phyloP scores from a whole-genome alignment of 306 rosid genomes.

The Vigna mungo region DNA sequence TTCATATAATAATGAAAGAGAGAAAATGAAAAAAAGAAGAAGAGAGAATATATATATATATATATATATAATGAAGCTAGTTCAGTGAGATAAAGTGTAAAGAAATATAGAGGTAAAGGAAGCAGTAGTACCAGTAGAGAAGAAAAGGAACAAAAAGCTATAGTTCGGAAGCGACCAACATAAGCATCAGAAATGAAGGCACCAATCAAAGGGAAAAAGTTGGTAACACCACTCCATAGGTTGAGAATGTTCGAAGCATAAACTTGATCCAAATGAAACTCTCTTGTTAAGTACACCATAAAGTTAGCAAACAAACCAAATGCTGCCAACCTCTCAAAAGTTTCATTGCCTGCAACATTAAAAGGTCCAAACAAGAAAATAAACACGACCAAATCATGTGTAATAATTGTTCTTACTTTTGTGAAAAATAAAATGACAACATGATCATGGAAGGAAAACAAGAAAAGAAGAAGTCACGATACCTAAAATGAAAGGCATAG shows the following conservation, averaged over 20 bases:
- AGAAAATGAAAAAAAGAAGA: background rate
- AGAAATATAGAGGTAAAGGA: background rate
- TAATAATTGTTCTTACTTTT: background rate
- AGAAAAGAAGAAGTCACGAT: background rate
- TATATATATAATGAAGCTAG: background rate
- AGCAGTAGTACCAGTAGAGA: conserved; percentile 56
- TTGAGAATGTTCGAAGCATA: conserved; percentile 67
- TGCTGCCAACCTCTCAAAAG: conserved; percentile 80
- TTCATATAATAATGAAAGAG: too few species aligned
- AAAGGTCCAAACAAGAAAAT: background rate
- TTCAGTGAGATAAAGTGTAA: background rate
- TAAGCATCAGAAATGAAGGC: conserved; percentile 89
- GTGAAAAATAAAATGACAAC: background rate
- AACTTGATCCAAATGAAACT: conserved; percentile 75
- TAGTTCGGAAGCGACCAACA: conserved; percentile 76
- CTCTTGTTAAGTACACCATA: conserved; percentile 74
- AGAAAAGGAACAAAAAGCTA: conserved; percentile 70
- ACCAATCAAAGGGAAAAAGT: conserved; percentile 74
- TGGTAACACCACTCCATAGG: conserved; percentile 69
- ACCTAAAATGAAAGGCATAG: conserved; percentile 89
- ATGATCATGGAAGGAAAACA: background rate
- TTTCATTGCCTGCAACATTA: conserved; percentile 79
- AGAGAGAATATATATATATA: too few species aligned
- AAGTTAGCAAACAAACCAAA: conserved; percentile 80
- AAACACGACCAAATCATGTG: background rate